These are phyloP conservation scores for Auricularia sp. DNA, from an alignment of 768 basidiomycete genomes.

Conservation along the genomic window DNA sequence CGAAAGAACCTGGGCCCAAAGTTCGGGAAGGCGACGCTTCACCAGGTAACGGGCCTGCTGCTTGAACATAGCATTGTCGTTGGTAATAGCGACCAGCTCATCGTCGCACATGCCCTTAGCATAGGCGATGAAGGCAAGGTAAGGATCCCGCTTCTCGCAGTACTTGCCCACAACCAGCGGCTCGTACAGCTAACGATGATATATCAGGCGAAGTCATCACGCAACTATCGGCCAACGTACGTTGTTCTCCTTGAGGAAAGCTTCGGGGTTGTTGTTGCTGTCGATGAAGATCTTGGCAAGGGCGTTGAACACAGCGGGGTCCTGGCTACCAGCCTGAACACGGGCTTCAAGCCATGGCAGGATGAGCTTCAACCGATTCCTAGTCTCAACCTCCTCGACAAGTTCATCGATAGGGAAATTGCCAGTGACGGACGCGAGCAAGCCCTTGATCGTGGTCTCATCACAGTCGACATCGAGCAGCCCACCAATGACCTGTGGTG, in stretches of 20 bases:
- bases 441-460: constrained; percentile 85
- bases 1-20: constrained; percentile 92
- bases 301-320: constrained; percentile 90
- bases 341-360: constrained; percentile 94
- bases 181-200: constrained; percentile 68
- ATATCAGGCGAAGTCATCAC: constrained; percentile 6
- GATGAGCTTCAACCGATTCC: constrained; percentile 93
- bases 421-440: constrained; percentile 90
- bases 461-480: constrained; percentile 97
- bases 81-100: constrained; percentile 92
- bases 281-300: constrained; percentile 98
- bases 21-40: constrained; percentile 86
- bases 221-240: constrained; percentile 33
- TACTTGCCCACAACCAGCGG: constrained; percentile 97
- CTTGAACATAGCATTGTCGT: constrained; percentile 99
- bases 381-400: constrained; percentile 91
- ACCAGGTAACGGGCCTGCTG: constrained; percentile 97
- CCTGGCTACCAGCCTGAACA: constrained; percentile 88
- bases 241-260: constrained; percentile 98
- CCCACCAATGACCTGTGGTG: constrained; percentile 94
- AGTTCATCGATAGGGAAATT: constrained; percentile 98
- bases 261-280: constrained; percentile 95
- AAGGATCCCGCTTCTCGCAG: constrained; percentile 97
- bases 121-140: constrained; percentile 97
- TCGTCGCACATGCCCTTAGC: constrained; percentile 99